Evolutionary conservation across 2,329 filamentous ascomycete genomes (phyloP), one percentile per base, ranked within the genome.

Genomic region (Penicillium sp.): DNA sequence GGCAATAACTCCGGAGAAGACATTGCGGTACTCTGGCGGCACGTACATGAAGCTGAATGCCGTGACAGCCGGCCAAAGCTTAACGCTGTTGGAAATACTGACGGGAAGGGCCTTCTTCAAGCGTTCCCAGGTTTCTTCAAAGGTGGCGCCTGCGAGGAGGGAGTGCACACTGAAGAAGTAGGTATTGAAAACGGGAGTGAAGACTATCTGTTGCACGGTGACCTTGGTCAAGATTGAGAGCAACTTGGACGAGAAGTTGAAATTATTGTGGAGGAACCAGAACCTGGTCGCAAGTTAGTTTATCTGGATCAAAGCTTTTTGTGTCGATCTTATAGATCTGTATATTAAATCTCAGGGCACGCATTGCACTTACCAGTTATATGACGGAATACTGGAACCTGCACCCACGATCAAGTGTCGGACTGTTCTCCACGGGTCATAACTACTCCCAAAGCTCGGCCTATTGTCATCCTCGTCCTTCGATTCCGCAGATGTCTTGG

Each of bases 21-120:
- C 83, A 66, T 87, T 90, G 50, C 93, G 81, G 74, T 91, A 93
- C 69, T 93, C 87, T 48, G 92, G 80, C 26, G 88, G 85, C 4
- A 97, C 79, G 68, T 91, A 95, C n/a, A 89, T 86, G 69, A 97
- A 96, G 73, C 83, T 93, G 70, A 97, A 88, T 0, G 92, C 92
- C 14, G 89, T 96, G 16, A 96, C 89, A 0, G 86, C 86, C 0
- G 93, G 93, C 93, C 93, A 97, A 25, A 97, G 75, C 77, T 96
- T 96, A 72, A 88, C 87, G 59, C 88, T 90, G 72, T 95, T 96
- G 69, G 86, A 73, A 69, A 91, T 85, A 69, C 88, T 92, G 25
- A 83, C 81, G 0, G 92, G 92, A 0, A 96, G 88, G 0, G 92
- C 93, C 57, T 86, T 81, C 64, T 83, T 83, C 58, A 97, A 82